A percentile compares a stretch with the other conserved stretches of the same genome.
Conservation (phyloP, 345 rosid genomes). For the Eucalyptus pauciflora region DNA sequence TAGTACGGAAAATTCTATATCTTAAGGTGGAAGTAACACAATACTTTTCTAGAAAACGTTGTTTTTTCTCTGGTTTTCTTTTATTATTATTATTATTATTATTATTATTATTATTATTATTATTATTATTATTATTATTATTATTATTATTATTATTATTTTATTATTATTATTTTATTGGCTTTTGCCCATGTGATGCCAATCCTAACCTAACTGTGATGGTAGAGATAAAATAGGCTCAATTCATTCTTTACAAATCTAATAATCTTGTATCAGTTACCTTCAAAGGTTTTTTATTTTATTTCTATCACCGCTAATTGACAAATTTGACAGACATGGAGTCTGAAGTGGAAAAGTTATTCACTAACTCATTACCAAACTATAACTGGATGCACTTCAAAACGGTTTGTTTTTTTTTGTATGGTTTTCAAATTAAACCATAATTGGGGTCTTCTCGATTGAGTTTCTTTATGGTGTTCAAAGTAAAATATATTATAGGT, state of each 20-base stretch:
- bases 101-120: no score
- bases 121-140: not conserved
- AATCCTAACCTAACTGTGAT: not conserved
- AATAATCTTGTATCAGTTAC: not conserved
- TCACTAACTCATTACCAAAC: not conserved
- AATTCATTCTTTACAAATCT: not conserved
- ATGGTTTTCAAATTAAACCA: not conserved
- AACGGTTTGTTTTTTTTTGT: not conserved
- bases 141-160: no score
- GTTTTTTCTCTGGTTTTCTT: not conserved
- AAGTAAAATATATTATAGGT: not conserved
- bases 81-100: not conserved
- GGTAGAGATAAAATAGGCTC: not conserved
- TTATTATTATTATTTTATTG: no score
- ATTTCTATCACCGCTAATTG: no score
- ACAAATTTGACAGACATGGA: not conserved
- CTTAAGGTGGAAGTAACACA: not conserved
- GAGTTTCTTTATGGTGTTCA: not conserved
- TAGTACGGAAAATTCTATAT: not conserved
- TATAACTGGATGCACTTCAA: not conserved
- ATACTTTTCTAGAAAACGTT: not conserved
- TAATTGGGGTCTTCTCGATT: not conserved
- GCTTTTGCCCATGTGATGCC: not conserved
- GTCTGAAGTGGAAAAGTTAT: not conserved
- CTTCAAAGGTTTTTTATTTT: no score